Conservation (phyloP, 2,329 filamentous ascomycete genomes). For the Alternaria atra region DNA sequence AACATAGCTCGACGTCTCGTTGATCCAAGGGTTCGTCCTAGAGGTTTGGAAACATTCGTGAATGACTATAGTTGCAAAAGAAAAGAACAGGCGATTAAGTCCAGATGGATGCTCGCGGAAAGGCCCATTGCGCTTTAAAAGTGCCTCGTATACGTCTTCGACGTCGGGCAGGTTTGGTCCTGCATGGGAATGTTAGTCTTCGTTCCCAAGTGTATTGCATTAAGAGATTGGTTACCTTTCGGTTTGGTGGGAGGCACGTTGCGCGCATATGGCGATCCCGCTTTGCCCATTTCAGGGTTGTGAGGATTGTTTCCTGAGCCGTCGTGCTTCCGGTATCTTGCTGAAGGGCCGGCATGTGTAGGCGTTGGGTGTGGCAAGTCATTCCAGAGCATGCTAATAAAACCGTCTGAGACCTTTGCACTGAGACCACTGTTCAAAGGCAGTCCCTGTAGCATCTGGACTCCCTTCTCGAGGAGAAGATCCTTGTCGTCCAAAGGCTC, state of each 20-base stretch:
- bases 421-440: constrained; percentile 61
- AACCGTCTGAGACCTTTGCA: constrained; percentile 58
- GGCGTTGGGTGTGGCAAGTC: constrained; percentile 62
- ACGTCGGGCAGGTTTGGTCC: constrained; percentile 65
- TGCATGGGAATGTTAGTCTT: constrained; percentile 15
- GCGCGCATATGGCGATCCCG: constrained; percentile 63
- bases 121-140: constrained; percentile 67
- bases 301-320: constrained; percentile 60
- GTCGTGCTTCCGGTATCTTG: constrained; percentile 54
- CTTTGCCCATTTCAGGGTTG: constrained; percentile 63
- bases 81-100: constrained; percentile 76
- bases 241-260: constrained; percentile 65
- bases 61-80: constrained; percentile 72
- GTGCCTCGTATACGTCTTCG: constrained; percentile 69
- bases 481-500: constrained; percentile 70
- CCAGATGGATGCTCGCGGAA: constrained; percentile 73
- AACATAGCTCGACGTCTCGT: constrained; percentile 75
- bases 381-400: constrained; percentile 63
- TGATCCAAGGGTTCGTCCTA: constrained; percentile 68
- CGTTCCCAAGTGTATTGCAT: neutral
- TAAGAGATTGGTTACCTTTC: constrained; percentile 49
- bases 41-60: constrained; percentile 71
- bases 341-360: constrained; percentile 57
- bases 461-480: constrained; percentile 57
- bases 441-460: constrained; percentile 62